Conservation (phyloP, 1,284 basidiomycete genomes). For the Cutaneotrichosporon sp. region DNA sequence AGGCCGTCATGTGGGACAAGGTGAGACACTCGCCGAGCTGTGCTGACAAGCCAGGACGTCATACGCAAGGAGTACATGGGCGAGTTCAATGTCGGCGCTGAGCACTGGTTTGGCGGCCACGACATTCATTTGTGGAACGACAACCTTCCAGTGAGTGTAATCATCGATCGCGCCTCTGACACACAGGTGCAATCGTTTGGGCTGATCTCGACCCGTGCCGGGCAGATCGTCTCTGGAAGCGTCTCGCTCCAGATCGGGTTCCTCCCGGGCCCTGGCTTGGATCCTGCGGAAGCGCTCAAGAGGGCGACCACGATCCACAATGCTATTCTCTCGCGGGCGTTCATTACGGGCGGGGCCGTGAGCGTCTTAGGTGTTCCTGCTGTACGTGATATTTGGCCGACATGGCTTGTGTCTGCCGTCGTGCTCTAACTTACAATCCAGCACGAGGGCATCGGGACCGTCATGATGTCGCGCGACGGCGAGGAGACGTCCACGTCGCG, state of each 20-base stretch:
- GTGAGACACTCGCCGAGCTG: slow-evolving; percentile 54
- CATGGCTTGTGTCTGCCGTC: not conserved
- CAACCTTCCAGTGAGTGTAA: slow-evolving; percentile 38
- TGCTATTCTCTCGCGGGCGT: slow-evolving; percentile 65
- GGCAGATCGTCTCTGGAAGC: slow-evolving; percentile 59
- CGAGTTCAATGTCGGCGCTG: slow-evolving; percentile 71
- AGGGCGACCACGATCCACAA: slow-evolving; percentile 57
- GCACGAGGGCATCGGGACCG: slow-evolving; percentile 85
- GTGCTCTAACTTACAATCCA: slow-evolving; percentile 42
- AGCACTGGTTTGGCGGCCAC: slow-evolving; percentile 72
- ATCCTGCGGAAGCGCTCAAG: slow-evolving; percentile 32
- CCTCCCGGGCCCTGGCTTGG: slow-evolving; percentile 54
- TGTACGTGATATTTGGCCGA: slow-evolving; percentile 57
- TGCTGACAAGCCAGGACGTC: slow-evolving; percentile 49
- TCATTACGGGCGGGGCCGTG: slow-evolving; percentile 55
- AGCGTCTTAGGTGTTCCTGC: slow-evolving; percentile 66
- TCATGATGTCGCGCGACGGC: slow-evolving; percentile 49
- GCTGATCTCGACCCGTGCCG: slow-evolving; percentile 60
- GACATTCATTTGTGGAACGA: slow-evolving; percentile 45
- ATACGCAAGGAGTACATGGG: slow-evolving; percentile 90
- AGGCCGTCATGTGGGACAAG: slow-evolving; percentile 91
- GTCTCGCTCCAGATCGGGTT: slow-evolving; percentile 77
- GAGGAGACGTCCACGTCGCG: slow-evolving; percentile 1
- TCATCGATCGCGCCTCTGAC: slow-evolving; percentile 4
- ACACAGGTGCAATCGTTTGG: slow-evolving; percentile 15